phyloP scores from a whole-genome alignment of 352 stramenopile genomes.

The Aphanomyces cochlioides region DNA sequence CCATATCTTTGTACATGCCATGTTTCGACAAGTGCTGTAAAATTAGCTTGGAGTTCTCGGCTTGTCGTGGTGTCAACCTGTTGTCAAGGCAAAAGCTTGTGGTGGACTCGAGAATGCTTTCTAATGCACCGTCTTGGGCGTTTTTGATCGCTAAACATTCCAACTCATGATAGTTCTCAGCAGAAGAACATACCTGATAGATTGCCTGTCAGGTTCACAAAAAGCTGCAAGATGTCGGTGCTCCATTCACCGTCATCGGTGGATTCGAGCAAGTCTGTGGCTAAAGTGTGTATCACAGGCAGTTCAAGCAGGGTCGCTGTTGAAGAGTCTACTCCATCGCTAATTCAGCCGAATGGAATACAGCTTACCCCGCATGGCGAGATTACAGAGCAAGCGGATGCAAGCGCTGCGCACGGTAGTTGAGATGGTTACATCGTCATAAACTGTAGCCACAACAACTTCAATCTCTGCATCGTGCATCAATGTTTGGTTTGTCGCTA shows the following conservation, averaged over 20 bases:
- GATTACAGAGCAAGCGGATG: conserved; percentile 17
- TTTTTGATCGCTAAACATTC: background rate
- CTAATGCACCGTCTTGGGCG: background rate
- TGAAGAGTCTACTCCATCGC: background rate
- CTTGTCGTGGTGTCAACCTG: too few relatives aligned
- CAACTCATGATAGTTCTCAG: too few relatives aligned
- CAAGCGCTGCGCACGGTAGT: background rate
- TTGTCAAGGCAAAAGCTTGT: background rate
- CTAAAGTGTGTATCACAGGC: conserved; percentile 9
- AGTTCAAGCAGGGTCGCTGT: background rate
- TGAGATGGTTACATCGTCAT: background rate
- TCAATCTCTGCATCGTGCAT: background rate
- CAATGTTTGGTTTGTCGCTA: conserved; percentile 24
- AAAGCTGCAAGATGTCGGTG: background rate
- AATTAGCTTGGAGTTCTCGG: background rate
- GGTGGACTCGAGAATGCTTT: background rate
- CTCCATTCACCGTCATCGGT: background rate
- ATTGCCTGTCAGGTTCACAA: conserved; percentile 3
- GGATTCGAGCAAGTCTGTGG: background rate
- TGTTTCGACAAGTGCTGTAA: background rate
- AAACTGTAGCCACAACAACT: background rate
- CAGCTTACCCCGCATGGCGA: conserved; percentile 26
- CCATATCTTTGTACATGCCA: background rate
- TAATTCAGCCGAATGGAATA: too few relatives aligned
- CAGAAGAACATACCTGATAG: too few relatives aligned